Conservation (phyloP, 2,329 filamentous ascomycete species). For the Microcyclosporella mali region DNA sequence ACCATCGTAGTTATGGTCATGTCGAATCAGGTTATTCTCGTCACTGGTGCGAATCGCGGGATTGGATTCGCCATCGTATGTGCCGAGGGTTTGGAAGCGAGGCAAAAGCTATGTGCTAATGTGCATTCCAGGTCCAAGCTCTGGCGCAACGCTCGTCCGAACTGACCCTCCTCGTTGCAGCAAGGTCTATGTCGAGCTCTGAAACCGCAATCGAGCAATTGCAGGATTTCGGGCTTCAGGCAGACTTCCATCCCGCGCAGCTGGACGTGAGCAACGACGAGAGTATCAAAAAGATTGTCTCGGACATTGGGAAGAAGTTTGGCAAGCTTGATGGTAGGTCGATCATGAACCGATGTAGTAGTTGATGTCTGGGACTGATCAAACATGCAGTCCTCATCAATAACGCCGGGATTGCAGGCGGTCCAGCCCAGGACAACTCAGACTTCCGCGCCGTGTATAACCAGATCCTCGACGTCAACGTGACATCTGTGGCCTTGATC, state of each 20-base stretch:
- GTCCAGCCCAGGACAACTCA: conserved; percentile 23
- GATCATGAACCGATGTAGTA: background rate
- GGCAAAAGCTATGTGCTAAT: too few species aligned
- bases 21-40: conserved; percentile 11
- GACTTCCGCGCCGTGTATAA: conserved; percentile 33
- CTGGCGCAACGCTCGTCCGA: conserved; percentile 22
- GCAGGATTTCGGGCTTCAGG: conserved; percentile 12
- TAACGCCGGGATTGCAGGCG: conserved; percentile 34
- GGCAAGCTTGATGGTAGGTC: conserved; percentile 24
- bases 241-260: conserved; percentile 22
- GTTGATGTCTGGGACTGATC: background rate
- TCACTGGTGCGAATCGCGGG: conserved; percentile 21
- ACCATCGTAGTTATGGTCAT: conserved; percentile 1
- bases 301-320: conserved; percentile 19
- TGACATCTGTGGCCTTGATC: conserved; percentile 40
- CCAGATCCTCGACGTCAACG: conserved; percentile 33
- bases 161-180: conserved; percentile 29
- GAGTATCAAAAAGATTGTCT: conserved; percentile 19
- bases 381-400: conserved; percentile 34
- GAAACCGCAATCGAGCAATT: conserved; percentile 26
- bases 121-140: conserved; percentile 1
- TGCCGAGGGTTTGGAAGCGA: too few species aligned
- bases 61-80: conserved; percentile 18
- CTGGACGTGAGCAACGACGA: conserved; percentile 28
- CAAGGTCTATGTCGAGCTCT: conserved; percentile 22